phyloP scores from a whole-genome alignment of 331 rosid species.

The Arachis monticola region DNA sequence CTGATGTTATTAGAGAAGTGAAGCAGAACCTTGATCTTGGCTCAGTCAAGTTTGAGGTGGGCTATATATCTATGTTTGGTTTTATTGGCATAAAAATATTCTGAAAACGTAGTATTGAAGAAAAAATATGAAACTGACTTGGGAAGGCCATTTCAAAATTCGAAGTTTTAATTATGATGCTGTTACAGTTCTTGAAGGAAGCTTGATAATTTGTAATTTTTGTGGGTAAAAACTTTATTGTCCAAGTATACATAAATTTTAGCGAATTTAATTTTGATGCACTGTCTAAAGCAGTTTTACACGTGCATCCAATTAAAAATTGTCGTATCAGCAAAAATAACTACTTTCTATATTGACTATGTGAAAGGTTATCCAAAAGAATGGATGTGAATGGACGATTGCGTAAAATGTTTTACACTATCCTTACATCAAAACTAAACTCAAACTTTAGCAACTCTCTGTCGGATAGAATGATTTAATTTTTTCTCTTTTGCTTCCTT shows the following conservation, averaged over 20 bases:
- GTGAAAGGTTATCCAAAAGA: too few relatives aligned
- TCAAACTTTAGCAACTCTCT: background rate
- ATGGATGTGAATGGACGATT: too few relatives aligned
- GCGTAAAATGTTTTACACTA: too few relatives aligned
- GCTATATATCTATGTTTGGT: conserved; percentile 28
- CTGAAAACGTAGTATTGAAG: conserved; percentile 20
- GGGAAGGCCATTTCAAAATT: background rate
- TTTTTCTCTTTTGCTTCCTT: conserved; percentile 3
- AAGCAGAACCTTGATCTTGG: conserved; percentile 96
- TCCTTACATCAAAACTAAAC: background rate
- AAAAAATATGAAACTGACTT: conserved; percentile 9
- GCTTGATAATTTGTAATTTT: background rate
- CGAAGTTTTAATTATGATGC: background rate
- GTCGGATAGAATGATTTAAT: conserved; percentile 3
- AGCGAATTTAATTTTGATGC: too few relatives aligned
- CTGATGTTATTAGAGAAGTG: conserved; percentile 96
- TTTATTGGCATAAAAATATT: conserved; percentile 9
- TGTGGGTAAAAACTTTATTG: conserved; percentile 18
- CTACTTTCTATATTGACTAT: too few relatives aligned
- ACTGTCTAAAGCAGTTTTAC: too few relatives aligned
- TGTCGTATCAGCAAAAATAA: too few relatives aligned
- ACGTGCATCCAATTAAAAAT: too few relatives aligned
- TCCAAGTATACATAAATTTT: conserved; percentile 18
- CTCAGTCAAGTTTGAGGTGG: conserved; percentile 95
- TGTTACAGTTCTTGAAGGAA: background rate